A percentile compares a stretch with the other conserved stretches of the same genome.
These are phyloP conservation scores for Aspergillus oerlinghausenensis DNA, from an alignment of 2,329 filamentous ascomycete genomes.

Conservation along the genomic window DNA sequence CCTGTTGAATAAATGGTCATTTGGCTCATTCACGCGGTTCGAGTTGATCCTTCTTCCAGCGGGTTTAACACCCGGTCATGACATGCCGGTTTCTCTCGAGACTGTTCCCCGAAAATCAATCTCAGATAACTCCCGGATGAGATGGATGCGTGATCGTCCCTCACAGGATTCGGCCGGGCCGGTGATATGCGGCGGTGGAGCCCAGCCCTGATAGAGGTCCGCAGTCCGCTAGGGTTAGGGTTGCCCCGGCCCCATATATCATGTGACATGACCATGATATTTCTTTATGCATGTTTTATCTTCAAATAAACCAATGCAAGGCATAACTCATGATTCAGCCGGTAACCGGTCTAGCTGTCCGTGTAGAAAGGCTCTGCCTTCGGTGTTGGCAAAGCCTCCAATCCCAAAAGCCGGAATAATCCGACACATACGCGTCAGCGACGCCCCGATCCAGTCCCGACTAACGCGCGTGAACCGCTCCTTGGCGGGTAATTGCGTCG, in stretches of 20 bases:
- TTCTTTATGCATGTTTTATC: neutral
- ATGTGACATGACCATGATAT: neutral
- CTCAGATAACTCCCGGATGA: neutral
- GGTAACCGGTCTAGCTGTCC: constrained; percentile 17
- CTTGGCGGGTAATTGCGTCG: constrained; percentile 39
- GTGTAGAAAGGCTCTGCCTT: constrained; percentile 28
- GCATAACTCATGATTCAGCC: neutral
- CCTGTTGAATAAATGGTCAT: neutral
- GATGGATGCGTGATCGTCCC: neutral
- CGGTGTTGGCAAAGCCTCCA: constrained; percentile 74
- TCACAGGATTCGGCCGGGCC: neutral
- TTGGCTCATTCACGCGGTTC: neutral
- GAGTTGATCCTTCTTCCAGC: neutral
- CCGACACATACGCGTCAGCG: constrained; percentile 68
- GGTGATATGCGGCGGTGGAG: neutral
- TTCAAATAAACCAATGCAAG: neutral
- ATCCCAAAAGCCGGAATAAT: constrained; percentile 86
- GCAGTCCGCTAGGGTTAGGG: neutral
- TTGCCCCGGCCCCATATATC: neutral
- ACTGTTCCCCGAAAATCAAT: neutral
- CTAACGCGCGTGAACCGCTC: constrained; percentile 61
- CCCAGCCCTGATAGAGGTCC: neutral
- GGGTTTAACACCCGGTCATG: neutral
- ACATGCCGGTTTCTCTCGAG: neutral
- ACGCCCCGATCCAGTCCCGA: constrained; percentile 70